Conservation (phyloP, 306 rosid genomes). For the Vicia faba region DNA sequence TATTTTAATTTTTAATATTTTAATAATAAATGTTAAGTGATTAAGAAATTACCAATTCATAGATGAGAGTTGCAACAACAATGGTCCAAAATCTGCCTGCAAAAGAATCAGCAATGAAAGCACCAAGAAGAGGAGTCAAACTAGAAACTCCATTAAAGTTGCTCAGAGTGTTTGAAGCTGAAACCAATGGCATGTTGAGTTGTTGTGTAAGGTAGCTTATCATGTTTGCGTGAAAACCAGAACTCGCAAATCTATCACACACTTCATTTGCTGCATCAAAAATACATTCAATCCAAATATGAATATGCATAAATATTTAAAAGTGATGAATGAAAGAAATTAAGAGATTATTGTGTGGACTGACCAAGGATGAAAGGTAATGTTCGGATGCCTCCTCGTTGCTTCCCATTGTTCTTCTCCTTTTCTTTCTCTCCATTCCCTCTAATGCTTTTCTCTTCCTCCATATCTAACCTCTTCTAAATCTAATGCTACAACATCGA, state of each 20-base stretch:
- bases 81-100: constrained; percentile 81
- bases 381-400: constrained; percentile 59
- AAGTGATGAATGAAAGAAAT: background rate
- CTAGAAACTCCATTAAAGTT: constrained; percentile 64
- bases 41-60: constrained; percentile 51
- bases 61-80: constrained; percentile 56
- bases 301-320: background rate
- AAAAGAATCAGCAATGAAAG: constrained; percentile 71
- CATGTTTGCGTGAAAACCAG: constrained; percentile 71
- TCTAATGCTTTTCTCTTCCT: constrained; percentile 21
- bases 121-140: constrained; percentile 72
- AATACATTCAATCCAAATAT: background rate
- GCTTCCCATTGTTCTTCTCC: constrained; percentile 16
- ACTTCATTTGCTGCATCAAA: constrained; percentile 66
- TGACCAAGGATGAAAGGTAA: constrained; percentile 66
- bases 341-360: background rate
- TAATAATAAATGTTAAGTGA: no score
- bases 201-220: constrained; percentile 67
- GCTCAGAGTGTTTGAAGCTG: constrained; percentile 70
- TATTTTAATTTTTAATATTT: no score
- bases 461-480: constrained; percentile 23
- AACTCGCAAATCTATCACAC: constrained; percentile 73
- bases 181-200: constrained; percentile 67
- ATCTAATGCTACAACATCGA: constrained; percentile 12
- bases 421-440: constrained; percentile 32